Conservation (phyloP, 1,139 yeast species). For the Debaryomyces coudertii region DNA sequence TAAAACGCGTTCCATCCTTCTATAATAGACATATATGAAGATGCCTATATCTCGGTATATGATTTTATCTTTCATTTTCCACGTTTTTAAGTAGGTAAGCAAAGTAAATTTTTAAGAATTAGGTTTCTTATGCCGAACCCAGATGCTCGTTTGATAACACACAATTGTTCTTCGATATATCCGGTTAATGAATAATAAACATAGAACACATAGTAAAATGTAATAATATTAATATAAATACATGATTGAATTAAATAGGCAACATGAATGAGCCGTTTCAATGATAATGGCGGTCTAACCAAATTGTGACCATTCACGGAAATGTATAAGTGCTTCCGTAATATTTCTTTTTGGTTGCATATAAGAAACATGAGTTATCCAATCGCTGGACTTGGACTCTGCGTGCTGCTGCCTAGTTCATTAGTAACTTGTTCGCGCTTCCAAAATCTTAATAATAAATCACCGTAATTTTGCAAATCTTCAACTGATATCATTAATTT, state of each 20-base stretch:
- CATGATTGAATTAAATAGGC: constrained; percentile 6
- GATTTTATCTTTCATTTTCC: too few relatives aligned
- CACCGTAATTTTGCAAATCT: constrained; percentile 90
- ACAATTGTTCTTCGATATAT: too few relatives aligned
- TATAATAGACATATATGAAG: too few relatives aligned
- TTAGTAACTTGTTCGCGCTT: constrained; percentile 58
- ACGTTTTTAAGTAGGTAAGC: too few relatives aligned
- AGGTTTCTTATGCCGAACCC: too few relatives aligned
- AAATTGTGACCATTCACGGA: neutral
- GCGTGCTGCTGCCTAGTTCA: constrained; percentile 38
- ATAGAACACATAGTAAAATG: neutral
- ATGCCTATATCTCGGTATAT: too few relatives aligned
- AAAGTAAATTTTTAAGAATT: too few relatives aligned
- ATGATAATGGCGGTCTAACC: neutral
- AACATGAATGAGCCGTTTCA: neutral
- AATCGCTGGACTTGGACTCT: constrained; percentile 46
- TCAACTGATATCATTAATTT: constrained; percentile 85
- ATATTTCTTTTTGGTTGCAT: constrained; percentile 33
- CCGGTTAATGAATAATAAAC: neutral
- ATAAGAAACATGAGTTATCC: constrained; percentile 44
- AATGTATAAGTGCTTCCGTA: neutral
- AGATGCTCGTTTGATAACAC: too few relatives aligned
- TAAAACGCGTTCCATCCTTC: neutral
- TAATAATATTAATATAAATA: constrained; percentile 3
- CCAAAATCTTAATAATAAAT: constrained; percentile 83